Base-by-base conservation (phyloP, 257 asterid genomes). In the Henckelia pumila region DNA sequence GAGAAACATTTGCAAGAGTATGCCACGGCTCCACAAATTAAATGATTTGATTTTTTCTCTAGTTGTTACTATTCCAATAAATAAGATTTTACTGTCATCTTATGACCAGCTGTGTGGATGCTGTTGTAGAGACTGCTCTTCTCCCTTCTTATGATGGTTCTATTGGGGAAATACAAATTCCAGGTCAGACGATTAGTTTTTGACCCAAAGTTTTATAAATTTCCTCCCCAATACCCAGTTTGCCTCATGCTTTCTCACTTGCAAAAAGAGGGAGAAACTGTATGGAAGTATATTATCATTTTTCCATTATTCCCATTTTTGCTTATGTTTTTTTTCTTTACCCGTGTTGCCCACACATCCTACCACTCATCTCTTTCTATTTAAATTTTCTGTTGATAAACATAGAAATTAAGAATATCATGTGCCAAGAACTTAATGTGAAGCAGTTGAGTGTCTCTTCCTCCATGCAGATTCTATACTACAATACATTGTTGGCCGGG, bases 1-100 rank as follows among this genome's bases (percentile, higher is more conserved):
- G 92, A 89, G 84, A 68, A 84, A 63, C 96, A 91, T 84, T 76
- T 89, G 69, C 98, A 91, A 79, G 86, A 79, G 96, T 91, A 85
- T 73, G 73, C 47, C 55, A 50, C 73, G 35, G 58, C 58, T 66
- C 21, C 60, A 67, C 49, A 44, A 2, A 22, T 49, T 66, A 57
- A 74, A 32, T 62, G 56, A 65, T 64, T n/a, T 24, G 20, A 71
- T 74, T 40, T 17, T 49, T 67, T 52, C 30, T 70, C 66, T 63
- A 55, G 20, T 53, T 71, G 60, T 56, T 53, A 65, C 72, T 62
- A 24, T 19, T 69, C 65, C 37, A 61, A 62, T 61, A 22, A 19
- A n/a, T 63, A 69, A 66, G 32, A 61, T 50, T 35, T 62, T 61
- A 68, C 37, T 49, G 44, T 76, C 66, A 63, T 75, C 50, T 65